Evolutionary conservation across 1,284 basidiomycete genomes (phyloP).

Genomic region (Flammula alnicola): DNA sequence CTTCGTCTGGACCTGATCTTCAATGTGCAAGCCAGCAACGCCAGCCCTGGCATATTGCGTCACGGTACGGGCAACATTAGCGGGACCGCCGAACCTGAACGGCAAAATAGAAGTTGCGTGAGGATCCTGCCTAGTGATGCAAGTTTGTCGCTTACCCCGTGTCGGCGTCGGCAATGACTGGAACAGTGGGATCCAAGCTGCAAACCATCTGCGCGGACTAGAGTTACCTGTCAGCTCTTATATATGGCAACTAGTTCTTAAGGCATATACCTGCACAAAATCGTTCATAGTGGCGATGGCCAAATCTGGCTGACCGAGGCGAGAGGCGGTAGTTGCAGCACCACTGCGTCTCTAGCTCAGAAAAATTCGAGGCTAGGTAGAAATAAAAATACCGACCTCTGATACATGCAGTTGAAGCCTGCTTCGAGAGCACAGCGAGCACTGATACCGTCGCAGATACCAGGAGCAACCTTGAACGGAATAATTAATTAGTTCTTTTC

Average conservation of each 20-base stretch:
- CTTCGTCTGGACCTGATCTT: slow-evolving; percentile 85
- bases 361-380: not conserved
- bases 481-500: not conserved
- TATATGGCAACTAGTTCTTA: slow-evolving; percentile 4
- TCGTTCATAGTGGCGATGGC: slow-evolving; percentile 84
- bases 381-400: slow-evolving; percentile 44
- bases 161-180: slow-evolving; percentile 83
- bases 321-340: slow-evolving; percentile 78
- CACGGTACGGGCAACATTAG: slow-evolving; percentile 78
- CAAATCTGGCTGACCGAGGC: slow-evolving; percentile 78
- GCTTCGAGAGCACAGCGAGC: slow-evolving; percentile 79
- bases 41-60: slow-evolving; percentile 73
- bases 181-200: slow-evolving; percentile 61
- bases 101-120: not conserved
- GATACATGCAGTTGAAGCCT: slow-evolving; percentile 77
- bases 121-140: not conserved
- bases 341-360: slow-evolving; percentile 45
- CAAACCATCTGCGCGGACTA: slow-evolving; percentile 62
- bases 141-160: slow-evolving; percentile 12
- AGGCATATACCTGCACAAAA: slow-evolving; percentile 59
- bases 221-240: not conserved
- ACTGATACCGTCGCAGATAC: slow-evolving; percentile 83
- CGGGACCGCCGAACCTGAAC: slow-evolving; percentile 73
- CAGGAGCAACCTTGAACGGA: slow-evolving; percentile 62
- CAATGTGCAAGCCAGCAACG: slow-evolving; percentile 80